phyloP scores from a whole-genome alignment of 2,329 filamentous ascomycete species.

The Trichoderma sp. region DNA sequence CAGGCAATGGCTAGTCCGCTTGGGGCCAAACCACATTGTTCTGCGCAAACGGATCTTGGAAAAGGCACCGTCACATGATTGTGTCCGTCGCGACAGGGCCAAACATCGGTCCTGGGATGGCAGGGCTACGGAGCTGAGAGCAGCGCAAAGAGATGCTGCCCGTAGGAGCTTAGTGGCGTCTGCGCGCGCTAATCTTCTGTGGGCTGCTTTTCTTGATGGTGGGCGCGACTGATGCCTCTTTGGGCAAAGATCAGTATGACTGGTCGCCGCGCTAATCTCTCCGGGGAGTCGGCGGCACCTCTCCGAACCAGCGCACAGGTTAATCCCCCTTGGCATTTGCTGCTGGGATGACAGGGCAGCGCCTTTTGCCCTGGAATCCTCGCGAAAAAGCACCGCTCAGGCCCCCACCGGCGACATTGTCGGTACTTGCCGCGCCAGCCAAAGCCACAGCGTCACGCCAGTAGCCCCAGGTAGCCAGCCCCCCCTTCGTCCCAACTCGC shows the following conservation, averaged over 20 bases:
- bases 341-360: conserved; percentile 14
- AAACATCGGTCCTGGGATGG: conserved; percentile 3
- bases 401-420: conserved; percentile 20
- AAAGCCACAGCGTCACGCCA: neutral
- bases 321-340: conserved; percentile 3
- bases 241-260: conserved; percentile 3
- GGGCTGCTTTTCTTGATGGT: neutral
- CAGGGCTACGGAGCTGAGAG: conserved; percentile 20
- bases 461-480: neutral
- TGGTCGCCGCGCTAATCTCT: conserved; percentile 15
- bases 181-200: neutral
- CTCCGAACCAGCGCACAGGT: conserved; percentile 23
- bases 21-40: conserved; percentile 2
- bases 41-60: conserved; percentile 22
- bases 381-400: neutral
- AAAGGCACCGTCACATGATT: conserved; percentile 26
- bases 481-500: neutral
- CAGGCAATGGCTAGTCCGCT: neutral
- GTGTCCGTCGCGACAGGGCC: conserved; percentile 23
- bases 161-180: neutral
- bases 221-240: conserved; percentile 15
- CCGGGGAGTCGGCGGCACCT: conserved; percentile 21
- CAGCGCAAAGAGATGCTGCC: conserved; percentile 1
- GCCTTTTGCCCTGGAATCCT: conserved; percentile 22
- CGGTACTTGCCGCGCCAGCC: neutral